Evolutionary conservation across 257 asterid species (phyloP).

Genomic region (Thymus mandschuricus): DNA sequence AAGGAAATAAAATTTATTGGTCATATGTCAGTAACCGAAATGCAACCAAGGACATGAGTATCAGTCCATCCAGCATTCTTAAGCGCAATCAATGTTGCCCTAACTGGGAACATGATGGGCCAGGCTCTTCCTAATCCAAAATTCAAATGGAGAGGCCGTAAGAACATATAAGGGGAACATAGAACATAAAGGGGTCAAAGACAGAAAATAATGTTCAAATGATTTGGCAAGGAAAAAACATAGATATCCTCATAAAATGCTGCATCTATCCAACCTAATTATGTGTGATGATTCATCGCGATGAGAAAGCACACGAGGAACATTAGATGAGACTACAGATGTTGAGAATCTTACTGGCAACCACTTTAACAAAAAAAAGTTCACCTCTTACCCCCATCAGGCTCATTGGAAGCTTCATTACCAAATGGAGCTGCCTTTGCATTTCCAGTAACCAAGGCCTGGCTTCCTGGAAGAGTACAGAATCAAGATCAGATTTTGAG

Average conservation of each 20-base stretch:
- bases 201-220: neutral
- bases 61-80: neutral
- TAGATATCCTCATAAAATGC: slow-evolving; percentile 2
- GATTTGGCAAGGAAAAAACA: neutral
- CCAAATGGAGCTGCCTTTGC: slow-evolving; percentile 38
- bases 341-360: slow-evolving; percentile 13
- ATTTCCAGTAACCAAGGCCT: slow-evolving; percentile 41
- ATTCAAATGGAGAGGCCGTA: neutral
- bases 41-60: neutral
- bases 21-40: neutral
- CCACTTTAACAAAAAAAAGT: slow-evolving; percentile 18
- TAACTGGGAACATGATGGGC: neutral
- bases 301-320: neutral
- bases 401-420: slow-evolving; percentile 46
- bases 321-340: neutral
- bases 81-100: neutral
- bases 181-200: slow-evolving; percentile 3
- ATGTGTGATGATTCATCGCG: slow-evolving; percentile 17
- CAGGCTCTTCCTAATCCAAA: neutral
- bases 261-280: slow-evolving; percentile 1
- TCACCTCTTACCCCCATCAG: slow-evolving; percentile 57
- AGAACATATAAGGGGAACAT: neutral
- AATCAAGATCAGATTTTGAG: slow-evolving; percentile 20
- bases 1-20: neutral
- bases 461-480: slow-evolving; percentile 48